Base-by-base conservation (phyloP, 2,329 filamentous ascomycete genomes). In the Penicillium expansum region DNA sequence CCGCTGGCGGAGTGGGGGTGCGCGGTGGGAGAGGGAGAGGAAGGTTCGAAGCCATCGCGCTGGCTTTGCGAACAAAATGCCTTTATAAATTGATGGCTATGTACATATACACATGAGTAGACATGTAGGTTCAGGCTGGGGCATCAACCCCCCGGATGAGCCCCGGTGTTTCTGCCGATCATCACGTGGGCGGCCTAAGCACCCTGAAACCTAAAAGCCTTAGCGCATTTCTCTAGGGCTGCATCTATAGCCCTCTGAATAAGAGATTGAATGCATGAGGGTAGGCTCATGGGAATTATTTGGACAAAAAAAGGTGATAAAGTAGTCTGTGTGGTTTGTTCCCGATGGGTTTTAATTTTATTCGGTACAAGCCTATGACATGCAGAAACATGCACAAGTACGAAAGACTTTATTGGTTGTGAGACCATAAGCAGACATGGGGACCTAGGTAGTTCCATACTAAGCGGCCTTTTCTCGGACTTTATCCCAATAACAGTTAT, bases 1-100 rank as follows among this genome's bases (percentile, higher is more conserved):
- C 81, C 67, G 82, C 79, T 61, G 85, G 85, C 63, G 86, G 86
- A 65, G 86, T 86, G 13, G 85, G 85, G 32, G 86, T 87, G 64
- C 83, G 80, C 55, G 86, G 85, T 59, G 84, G 85, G 41, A 81
- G 72, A 56, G 83, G 83, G 60, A 85, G 79, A 50, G 84, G 82
- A 62, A 84, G 78, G 63, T 77, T 78, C 57, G 83, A 80, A 61
- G 83, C 83, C 86, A 88, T 89, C 42, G 57, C 55, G 37, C 22
- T 48, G 55, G 42, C 45, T 57, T 50, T 52, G 38, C 56, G 47
- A 56, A 61, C 44, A 48, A 48, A 48, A 51, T 60, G 57, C 50
- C 56, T 37, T 39, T 32, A 24, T 45, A 4, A 47, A 47, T 39
- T 56, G 35, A 41, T 43, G 44, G 9, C 33, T 47, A 52, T 56